Percentiles rank a stretch among this genome's conserved stretches.
phyloP scores from a whole-genome alignment of 2,329 filamentous ascomycete genomes.

The Fusarium sp. region DNA sequence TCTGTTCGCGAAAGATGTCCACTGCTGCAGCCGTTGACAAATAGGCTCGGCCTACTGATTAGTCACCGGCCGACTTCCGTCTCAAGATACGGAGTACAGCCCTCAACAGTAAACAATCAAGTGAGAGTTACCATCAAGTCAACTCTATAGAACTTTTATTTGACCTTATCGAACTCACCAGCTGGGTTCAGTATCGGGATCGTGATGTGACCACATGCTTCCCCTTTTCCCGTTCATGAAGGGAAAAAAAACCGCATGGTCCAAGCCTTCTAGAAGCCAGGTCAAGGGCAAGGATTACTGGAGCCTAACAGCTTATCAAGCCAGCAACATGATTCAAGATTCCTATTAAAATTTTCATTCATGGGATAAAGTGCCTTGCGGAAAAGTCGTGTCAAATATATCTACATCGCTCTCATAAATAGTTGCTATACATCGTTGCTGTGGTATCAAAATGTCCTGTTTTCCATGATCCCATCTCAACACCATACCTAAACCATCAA shows the following conservation, averaged over 20 bases:
- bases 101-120: background rate
- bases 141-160: background rate
- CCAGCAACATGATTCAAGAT: background rate
- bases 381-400: background rate
- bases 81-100: background rate
- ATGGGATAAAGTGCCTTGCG: background rate
- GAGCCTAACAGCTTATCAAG: constrained; percentile 1
- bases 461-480: constrained; percentile 33
- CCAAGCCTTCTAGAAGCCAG: constrained; percentile 18
- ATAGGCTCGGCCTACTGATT: background rate
- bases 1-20: constrained; percentile 1
- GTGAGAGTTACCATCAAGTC: background rate
- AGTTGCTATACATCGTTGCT: constrained; percentile 6
- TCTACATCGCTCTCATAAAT: constrained; percentile 7
- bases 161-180: accelerated
- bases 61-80: background rate
- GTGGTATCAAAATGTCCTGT: constrained; percentile 38
- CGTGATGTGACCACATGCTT: background rate
- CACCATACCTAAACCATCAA: constrained; percentile 28
- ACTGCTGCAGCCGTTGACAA: background rate
- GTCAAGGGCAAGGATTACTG: constrained; percentile 9
- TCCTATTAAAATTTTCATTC: background rate
- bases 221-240: background rate
- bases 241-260: constrained; percentile 25
- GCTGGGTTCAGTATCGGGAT: background rate